A percentile compares a stretch with the other conserved stretches of the same genome.
These are phyloP conservation scores for Amanita inopinata DNA, from an alignment of 768 basidiomycete genomes.

Conservation along the genomic window DNA sequence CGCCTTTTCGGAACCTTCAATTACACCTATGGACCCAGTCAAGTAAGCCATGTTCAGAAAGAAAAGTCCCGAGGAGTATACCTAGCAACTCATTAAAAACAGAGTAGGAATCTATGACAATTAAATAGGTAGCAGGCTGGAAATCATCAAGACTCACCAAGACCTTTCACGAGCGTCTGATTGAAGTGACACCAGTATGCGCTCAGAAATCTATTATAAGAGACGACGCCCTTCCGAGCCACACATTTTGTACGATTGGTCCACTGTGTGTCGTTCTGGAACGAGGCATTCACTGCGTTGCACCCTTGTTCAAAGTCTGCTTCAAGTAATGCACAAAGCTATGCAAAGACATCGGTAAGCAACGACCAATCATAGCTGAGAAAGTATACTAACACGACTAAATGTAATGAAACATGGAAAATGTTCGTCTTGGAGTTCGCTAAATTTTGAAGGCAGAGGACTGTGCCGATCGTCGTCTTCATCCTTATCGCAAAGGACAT, in stretches of 20 bases:
- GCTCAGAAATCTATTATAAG: constrained; percentile 36
- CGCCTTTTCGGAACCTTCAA: constrained; percentile 58
- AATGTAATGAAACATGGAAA: constrained; percentile 68
- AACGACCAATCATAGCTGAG: neutral
- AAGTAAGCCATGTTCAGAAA: neutral
- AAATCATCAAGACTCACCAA: constrained; percentile 29
- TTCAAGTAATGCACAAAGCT: constrained; percentile 43
- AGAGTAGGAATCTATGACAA: constrained; percentile 41
- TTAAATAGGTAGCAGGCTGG: neutral
- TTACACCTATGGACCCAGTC: constrained; percentile 33
- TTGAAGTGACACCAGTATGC: constrained; percentile 55
- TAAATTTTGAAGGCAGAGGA: constrained; percentile 43
- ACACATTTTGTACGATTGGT: neutral
- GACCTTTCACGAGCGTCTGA: constrained; percentile 35
- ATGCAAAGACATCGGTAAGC: neutral
- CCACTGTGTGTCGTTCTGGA: constrained; percentile 10
- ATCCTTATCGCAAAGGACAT: constrained; percentile 28
- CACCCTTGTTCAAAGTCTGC: constrained; percentile 26
- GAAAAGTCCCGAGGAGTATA: constrained; percentile 15
- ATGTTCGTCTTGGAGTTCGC: constrained; percentile 44
- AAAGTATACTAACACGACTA: constrained; percentile 34
- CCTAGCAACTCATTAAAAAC: constrained; percentile 63
- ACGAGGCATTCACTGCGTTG: constrained; percentile 1
- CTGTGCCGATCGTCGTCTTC: constrained; percentile 30
- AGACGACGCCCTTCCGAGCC: constrained; percentile 18